Conservation (phyloP, 331 rosid species). For the Malus hybrid region DNA sequence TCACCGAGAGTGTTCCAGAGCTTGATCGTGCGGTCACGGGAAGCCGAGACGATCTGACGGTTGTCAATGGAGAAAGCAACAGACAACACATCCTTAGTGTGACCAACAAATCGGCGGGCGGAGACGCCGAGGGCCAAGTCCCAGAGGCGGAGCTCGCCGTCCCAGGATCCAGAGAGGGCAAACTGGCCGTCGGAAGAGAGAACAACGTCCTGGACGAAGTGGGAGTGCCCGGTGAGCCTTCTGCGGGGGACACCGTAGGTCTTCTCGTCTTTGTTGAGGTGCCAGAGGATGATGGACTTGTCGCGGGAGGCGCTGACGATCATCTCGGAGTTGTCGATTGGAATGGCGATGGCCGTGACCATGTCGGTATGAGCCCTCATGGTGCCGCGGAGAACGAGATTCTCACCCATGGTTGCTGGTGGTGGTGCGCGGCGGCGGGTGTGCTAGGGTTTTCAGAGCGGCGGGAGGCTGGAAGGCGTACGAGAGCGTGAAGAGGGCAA, state of each 20-base stretch:
- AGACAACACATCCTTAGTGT: constrained; percentile 89
- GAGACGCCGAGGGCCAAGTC: constrained; percentile 71
- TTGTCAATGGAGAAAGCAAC: constrained; percentile 93
- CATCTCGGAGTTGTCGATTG: constrained; percentile 83
- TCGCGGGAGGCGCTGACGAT: constrained; percentile 87
- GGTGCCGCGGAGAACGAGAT: constrained; percentile 78
- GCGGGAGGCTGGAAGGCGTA: not conserved
- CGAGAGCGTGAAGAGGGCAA: not conserved
- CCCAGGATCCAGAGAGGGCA: constrained; percentile 98
- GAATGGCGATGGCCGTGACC: constrained; percentile 90
- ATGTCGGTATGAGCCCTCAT: constrained; percentile 90
- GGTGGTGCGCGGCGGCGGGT: not conserved
- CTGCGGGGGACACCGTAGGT: constrained; percentile 94
- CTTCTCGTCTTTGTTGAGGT: constrained; percentile 82
- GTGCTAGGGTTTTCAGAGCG: constrained; percentile 1
- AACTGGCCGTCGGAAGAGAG: constrained; percentile 98
- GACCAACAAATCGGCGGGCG: constrained; percentile 91
- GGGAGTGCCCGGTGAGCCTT: constrained; percentile 83
- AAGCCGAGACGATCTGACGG: constrained; percentile 97
- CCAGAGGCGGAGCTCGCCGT: constrained; percentile 98
- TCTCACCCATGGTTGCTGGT: constrained; percentile 54
- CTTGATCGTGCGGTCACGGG: constrained; percentile 97
- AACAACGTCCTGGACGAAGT: constrained; percentile 87
- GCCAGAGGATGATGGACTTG: constrained; percentile 86
- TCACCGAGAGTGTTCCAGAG: constrained; percentile 97